These are phyloP conservation scores for Plasmodium inui DNA, from an alignment of 169 alveolate genomes.

Conservation along the genomic window DNA sequence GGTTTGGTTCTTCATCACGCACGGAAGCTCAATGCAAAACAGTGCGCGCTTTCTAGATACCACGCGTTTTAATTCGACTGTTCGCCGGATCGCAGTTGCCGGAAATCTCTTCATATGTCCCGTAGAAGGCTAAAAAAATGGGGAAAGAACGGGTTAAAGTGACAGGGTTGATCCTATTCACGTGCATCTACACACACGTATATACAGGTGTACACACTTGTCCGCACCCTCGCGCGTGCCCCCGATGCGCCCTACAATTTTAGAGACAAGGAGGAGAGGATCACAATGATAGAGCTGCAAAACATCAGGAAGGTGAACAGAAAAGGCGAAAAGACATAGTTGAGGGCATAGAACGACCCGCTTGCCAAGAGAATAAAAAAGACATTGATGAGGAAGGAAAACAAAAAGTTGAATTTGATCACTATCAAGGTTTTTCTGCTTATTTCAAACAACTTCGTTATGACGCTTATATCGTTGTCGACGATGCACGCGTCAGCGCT, in stretches of 20 bases:
- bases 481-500: slow-evolving; percentile 74
- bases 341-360: slow-evolving; percentile 60
- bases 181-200: neutral
- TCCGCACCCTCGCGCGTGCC: neutral
- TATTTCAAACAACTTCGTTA: slow-evolving; percentile 54
- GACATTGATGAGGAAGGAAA: slow-evolving; percentile 64
- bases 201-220: neutral
- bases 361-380: slow-evolving; percentile 74
- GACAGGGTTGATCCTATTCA: neutral
- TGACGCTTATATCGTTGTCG: slow-evolving; percentile 63
- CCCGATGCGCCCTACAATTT: slow-evolving; percentile 36
- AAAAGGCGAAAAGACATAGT: slow-evolving; percentile 63
- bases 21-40: neutral
- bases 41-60: neutral
- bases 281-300: slow-evolving; percentile 67
- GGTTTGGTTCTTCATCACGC: neutral
- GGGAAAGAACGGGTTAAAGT: neutral
- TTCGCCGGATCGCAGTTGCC: neutral
- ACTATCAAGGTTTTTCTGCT: slow-evolving; percentile 67
- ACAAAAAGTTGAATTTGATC: slow-evolving; percentile 58
- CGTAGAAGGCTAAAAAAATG: slow-evolving; percentile 22
- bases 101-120: slow-evolving; percentile 9
- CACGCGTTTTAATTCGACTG: neutral
- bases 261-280: slow-evolving; percentile 52
- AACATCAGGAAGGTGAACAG: slow-evolving; percentile 69